Evolutionary conservation across 2,329 filamentous ascomycete genomes (phyloP).

Genomic region (Mycosphaerella arachidis): DNA sequence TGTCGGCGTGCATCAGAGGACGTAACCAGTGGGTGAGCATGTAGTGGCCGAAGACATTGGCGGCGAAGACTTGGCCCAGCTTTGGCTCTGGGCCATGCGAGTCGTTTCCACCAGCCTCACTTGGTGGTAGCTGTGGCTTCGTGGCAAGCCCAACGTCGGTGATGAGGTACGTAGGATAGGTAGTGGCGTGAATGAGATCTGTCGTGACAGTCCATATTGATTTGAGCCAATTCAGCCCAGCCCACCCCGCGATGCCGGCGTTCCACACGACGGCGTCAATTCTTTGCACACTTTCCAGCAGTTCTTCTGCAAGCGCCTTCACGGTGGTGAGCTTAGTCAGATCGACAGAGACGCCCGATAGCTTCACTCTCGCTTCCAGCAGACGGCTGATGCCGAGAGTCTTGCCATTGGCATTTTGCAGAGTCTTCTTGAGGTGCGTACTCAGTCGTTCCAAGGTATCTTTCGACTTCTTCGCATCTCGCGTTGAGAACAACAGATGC

Average conservation of each 20-base stretch:
- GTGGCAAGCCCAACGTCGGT: constrained; percentile 53
- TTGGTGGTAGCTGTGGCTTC: constrained; percentile 46
- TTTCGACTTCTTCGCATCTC: constrained; percentile 66
- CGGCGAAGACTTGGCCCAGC: constrained; percentile 78
- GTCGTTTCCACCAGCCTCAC: constrained; percentile 10
- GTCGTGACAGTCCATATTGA: constrained; percentile 56
- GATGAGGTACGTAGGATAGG: constrained; percentile 75
- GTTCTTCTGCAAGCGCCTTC: constrained; percentile 48
- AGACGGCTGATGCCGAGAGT: constrained; percentile 39
- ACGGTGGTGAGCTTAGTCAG: constrained; percentile 53
- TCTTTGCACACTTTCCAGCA: constrained; percentile 58
- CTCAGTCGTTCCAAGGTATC: constrained; percentile 58
- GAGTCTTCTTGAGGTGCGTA: constrained; percentile 52
- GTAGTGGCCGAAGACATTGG: constrained; percentile 95
- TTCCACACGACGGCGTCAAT: constrained; percentile 80
- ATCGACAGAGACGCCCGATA: constrained; percentile 56
- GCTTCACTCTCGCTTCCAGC: constrained; percentile 43
- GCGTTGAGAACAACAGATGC: constrained; percentile 78
- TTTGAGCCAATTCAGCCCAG: constrained; percentile 64
- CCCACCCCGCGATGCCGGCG: constrained; percentile 84
- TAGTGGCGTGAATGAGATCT: constrained; percentile 63
- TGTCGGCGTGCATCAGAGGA: constrained; percentile 59
- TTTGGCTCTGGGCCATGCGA: constrained; percentile 46
- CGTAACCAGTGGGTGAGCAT: constrained; percentile 75
- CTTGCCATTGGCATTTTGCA: constrained; percentile 32